A percentile compares a stretch with the other conserved stretches of the same genome.
Conservation (phyloP, 345 rosid genomes). For the Salix koriyanagi region DNA sequence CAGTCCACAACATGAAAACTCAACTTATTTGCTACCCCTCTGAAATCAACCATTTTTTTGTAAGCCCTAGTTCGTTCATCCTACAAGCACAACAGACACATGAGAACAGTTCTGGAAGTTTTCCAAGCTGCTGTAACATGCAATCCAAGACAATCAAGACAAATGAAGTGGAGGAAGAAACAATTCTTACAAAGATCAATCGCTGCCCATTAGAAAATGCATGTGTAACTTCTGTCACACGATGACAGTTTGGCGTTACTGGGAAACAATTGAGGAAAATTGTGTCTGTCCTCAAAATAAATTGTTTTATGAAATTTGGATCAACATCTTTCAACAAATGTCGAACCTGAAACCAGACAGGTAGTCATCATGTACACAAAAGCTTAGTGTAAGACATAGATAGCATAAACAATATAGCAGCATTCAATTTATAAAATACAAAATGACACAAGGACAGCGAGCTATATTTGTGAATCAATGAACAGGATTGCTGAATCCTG, state of each 20-base stretch:
- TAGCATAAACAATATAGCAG: background rate
- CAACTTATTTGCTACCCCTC: constrained; percentile 62
- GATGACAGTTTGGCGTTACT: constrained; percentile 78
- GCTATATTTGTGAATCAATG: background rate
- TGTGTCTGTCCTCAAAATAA: constrained; percentile 31
- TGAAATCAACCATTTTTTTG: constrained; percentile 63
- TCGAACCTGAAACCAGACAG: constrained; percentile 44
- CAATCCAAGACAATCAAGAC: background rate
- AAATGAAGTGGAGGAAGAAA: background rate
- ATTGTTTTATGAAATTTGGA: constrained; percentile 48
- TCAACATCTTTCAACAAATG: constrained; percentile 55
- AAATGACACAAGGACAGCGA: background rate
- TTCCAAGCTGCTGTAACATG: constrained; percentile 4
- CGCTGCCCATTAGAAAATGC: constrained; percentile 50
- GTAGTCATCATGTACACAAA: background rate
- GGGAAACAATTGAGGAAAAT: constrained; percentile 56
- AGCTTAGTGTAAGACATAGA: background rate
- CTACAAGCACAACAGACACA: constrained; percentile 29
- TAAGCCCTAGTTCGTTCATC: constrained; percentile 76
- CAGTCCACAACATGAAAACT: constrained; percentile 68
- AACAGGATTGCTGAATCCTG: background rate
- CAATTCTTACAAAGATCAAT: constrained; percentile 57
- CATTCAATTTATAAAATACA: background rate
- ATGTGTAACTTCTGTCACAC: constrained; percentile 68
- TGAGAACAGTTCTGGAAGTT: constrained; percentile 4